Evolutionary conservation across 2,329 filamentous ascomycete species (phyloP).

Genomic region (Calonectria pauciramosa): DNA sequence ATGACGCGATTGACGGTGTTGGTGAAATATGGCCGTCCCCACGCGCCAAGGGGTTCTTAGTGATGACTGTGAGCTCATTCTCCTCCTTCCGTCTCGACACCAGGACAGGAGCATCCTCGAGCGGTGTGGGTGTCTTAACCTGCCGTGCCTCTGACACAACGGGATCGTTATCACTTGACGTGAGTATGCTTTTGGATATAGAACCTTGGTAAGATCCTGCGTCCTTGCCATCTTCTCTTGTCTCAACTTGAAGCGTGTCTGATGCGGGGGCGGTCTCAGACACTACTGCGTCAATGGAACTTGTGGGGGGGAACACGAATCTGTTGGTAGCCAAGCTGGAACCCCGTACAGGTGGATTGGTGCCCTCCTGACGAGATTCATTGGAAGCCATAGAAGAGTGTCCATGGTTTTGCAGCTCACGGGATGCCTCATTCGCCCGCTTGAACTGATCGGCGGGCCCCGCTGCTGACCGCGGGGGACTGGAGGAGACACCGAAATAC

Average conservation of each 20-base stretch:
- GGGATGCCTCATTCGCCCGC: constrained; percentile 36
- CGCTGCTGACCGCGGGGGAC: constrained; percentile 34
- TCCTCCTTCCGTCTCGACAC: constrained; percentile 30
- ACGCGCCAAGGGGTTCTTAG: constrained; percentile 39
- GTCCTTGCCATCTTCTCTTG: constrained; percentile 25
- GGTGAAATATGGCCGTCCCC: constrained; percentile 26
- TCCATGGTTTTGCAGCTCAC: constrained; percentile 29
- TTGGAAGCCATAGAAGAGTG: constrained; percentile 6
- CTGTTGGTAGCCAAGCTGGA: constrained; percentile 45
- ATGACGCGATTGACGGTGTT: constrained; percentile 36
- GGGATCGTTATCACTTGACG: constrained; percentile 34
- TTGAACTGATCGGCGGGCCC: constrained; percentile 39
- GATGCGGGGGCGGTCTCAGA: constrained; percentile 29
- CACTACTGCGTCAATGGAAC: constrained; percentile 47
- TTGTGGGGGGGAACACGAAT: constrained; percentile 35
- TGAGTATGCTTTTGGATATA: constrained; percentile 39
- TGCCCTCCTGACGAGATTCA: constrained; percentile 13
- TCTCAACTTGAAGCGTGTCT: constrained; percentile 15
- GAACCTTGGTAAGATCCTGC: constrained; percentile 28
- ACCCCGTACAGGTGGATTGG: constrained; percentile 38
- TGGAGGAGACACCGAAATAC: constrained; percentile 42
- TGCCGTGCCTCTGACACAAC: constrained; percentile 30
- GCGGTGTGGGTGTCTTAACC: constrained; percentile 20
- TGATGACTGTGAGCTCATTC: constrained; percentile 36
- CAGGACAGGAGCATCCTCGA: constrained; percentile 32